phyloP scores from a whole-genome alignment of 75 land plant genomes.

The Adiantum capillusveneris region DNA sequence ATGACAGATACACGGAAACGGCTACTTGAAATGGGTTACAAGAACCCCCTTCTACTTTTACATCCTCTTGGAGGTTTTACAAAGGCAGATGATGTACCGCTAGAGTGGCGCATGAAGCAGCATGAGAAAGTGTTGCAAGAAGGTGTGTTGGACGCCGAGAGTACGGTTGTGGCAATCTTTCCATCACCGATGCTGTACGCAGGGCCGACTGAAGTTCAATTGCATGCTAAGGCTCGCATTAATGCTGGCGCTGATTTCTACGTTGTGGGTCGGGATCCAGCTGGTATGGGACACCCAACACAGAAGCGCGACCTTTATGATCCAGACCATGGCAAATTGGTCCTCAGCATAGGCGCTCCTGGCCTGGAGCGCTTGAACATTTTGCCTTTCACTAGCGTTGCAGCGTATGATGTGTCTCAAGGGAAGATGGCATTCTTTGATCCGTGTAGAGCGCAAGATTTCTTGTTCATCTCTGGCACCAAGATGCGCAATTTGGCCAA shows the following conservation, averaged over 20 bases:
- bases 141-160: constrained; percentile 90
- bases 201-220: constrained; percentile 97
- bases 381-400: constrained; percentile 84
- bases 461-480: constrained; percentile 94
- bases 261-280: constrained; percentile 95
- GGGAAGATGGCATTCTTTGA: constrained; percentile 97
- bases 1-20: constrained; percentile 91
- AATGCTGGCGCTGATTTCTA: constrained; percentile 97
- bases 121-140: constrained; percentile 76
- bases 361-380: constrained; percentile 89
- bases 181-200: constrained; percentile 99
- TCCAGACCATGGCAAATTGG: constrained; percentile 97
- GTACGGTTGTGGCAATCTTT: constrained; percentile 92
- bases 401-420: constrained; percentile 78
- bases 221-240: constrained; percentile 96
- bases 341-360: constrained; percentile 93
- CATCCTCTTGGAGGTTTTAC: constrained; percentile 96
- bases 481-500: constrained; percentile 87
- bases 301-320: constrained; percentile 90
- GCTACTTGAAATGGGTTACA: constrained; percentile 89
- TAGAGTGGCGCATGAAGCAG: constrained; percentile 92
- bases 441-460: constrained; percentile 86
- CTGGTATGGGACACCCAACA: constrained; percentile 98
- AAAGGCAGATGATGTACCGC: constrained; percentile 93
- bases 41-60: constrained; percentile 83